Base-by-base conservation (phyloP, 2,329 filamentous ascomycete genomes). In the Hypoxylon sp. region DNA sequence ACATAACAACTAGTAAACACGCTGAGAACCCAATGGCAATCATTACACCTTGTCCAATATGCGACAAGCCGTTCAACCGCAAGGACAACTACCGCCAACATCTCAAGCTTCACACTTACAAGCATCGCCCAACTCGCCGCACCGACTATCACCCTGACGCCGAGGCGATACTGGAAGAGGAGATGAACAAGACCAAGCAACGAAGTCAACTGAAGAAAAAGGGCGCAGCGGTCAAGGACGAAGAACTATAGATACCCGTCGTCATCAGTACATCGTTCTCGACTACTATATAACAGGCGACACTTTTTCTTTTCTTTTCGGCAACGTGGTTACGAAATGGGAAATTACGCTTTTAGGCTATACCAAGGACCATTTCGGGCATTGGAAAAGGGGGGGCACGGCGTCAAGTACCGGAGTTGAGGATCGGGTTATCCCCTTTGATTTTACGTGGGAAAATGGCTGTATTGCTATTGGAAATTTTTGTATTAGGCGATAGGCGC, bases 11-110 rank as follows among this genome's bases (percentile, higher is more conserved):
- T 61, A 76, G 75, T 43, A 68, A 72, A 34, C 75, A 76, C 53
- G 65, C 68, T 15, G 62, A 62, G 3, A 53, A 67, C 37, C 68
- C 68, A 1, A 49, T 60, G 6, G 37, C 56, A 2, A 63, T 62
- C 24, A 68, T 67, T 28, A 69, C 58, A 13, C 17, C 46, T 13
- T 74, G 71, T 52, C 60, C 51, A 1, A 72, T 73, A 30, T 75
- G 73, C 57, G 15, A 28, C 3, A 75, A 73, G 58, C 59, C 47
- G 1, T 76, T 78, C 70, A 78, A 79, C 70, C 76, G 79, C 24
- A 70, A 56, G 24, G 79, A 81, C 59, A 81, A 81, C 71, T 77
- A 73, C 65, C 70, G 73, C 1, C 69, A 73, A 20, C 79, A 81
- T 56, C 68, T 80, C n/a, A 69, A 65, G n/a, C 71, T 80, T 3